Evolutionary conservation across 1,139 yeast species (phyloP), one percentile per base, ranked within the genome.

Genomic region (Pichia norvegensis): DNA sequence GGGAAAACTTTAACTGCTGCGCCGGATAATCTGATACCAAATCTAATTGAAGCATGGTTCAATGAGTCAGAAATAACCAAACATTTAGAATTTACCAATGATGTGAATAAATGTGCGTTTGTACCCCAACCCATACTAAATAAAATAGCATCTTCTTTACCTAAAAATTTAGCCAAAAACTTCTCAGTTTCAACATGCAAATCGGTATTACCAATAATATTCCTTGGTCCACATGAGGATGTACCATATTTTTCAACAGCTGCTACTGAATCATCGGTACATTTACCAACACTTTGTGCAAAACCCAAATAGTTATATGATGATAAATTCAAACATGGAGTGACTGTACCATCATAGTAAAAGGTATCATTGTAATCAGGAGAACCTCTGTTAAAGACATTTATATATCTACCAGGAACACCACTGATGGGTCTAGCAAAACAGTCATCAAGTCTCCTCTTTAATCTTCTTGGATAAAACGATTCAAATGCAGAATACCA

Each of bases 71-170:
- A 84, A 47, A 94, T 85, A 46, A 94, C 92, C 54, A 94, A 74
- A 59, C 96, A 88, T 61, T 86, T 83, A 52, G 86, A 75, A 65
- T 90, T 95, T 40, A 87, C 85, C 49, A 92, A 69, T 4, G 95
- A 78, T 27, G 90, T 74, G 62, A 94, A 92, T 47, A 92, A 70
- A 58, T 83, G 82, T n/a, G 96, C 95, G 63, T 92, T 92, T 13
- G 98, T 92, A 56, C 95, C 95, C 63, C 88, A 92, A 47, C 99
- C 99, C 83, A 88, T 94, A 43, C 95, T 82, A 53, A 86, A 86
- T 39, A 92, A 68, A 58, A 88, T 69, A 4, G 96, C 79, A 55
- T 86, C 95, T 55, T 90, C 96, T 65, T 87, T 87, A 36, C 97
- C 97, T 31, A 92, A 80, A 63, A 90, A 92, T 38, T 79, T 74